These are phyloP conservation scores for Salicornia ramosissima DNA, from an alignment of 148 eudicot species.

Conservation along the genomic window DNA sequence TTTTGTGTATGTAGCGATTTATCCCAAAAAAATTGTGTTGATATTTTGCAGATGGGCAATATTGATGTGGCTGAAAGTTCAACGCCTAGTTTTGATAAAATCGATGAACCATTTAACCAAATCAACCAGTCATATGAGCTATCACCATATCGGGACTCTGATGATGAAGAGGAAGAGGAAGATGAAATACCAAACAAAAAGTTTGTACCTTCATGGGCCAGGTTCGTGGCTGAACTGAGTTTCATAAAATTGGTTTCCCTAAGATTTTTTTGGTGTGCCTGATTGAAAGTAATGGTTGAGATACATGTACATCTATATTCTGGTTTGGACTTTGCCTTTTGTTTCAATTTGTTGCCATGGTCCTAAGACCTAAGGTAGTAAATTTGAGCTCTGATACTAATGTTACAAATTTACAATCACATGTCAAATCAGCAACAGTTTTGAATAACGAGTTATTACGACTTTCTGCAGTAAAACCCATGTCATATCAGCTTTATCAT, in stretches of 20 bases:
- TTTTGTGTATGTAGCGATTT: not conserved
- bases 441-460: conserved; percentile 12
- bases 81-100: conserved; percentile 30
- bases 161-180: conserved; percentile 78
- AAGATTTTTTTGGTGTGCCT: not conserved
- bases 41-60: conserved; percentile 24
- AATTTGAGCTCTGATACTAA: not conserved
- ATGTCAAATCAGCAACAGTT: not conserved
- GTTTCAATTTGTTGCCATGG: not conserved
- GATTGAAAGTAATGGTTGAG: not conserved
- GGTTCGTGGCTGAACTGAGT: conserved; percentile 37
- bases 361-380: not conserved
- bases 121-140: conserved; percentile 70
- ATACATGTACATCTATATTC: not conserved
- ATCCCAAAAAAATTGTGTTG: not conserved
- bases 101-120: conserved; percentile 15
- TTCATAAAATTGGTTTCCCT: conserved; percentile 13
- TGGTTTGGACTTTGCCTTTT: not conserved
- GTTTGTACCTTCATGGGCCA: conserved; percentile 91
- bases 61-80: conserved; percentile 20
- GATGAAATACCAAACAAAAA: conserved; percentile 59
- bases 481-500: conserved; percentile 48
- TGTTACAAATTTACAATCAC: not conserved
- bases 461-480: conserved; percentile 59
- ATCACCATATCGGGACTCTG: conserved; percentile 92